Evolutionary conservation across 2,329 filamentous ascomycete genomes (phyloP), one percentile per base, ranked within the genome.

Genomic region (Cercospora sp.): DNA sequence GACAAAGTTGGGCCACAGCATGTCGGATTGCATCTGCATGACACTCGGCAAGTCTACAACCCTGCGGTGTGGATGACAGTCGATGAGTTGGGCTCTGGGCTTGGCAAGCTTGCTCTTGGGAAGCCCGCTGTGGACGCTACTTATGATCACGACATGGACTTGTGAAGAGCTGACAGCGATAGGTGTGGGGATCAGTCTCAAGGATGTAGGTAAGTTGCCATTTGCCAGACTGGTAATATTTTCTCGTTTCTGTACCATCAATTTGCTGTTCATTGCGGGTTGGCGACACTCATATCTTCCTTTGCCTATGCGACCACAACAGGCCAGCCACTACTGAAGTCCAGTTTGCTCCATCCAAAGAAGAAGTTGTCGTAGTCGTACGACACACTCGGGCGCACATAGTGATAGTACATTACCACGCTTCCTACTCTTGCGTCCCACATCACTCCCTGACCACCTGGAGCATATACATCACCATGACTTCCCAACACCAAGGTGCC

Each of bases 351-450:
- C 71, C 72, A 74, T 3, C 73, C 73, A 63, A 74, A 74, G 53
- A 69, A 72, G 51, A 72, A 74, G n/a, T 70, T 55, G 10, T 70
- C 68, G 36, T 73, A 72, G 12, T 63, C 68, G 62, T 72, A 74
- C 9, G 64, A 64, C 33, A 71, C 68, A 48, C 70, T 70, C 26
- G 62, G 67, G 23, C 67, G 67, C 4, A 73, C 69, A 60, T 89
- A 89, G 72, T 90, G 87, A 73, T 90, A 89, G 76, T 90, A 90
- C 5, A 90, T 78, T 3, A 90, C 81, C 5, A 84, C 82, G 1
- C 86, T 86, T 8, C 77, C 66, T 20, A 72, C 60, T 10, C 68
- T 73, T 2, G 80, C 77, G 67, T 89, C 87, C 1, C 79, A 80
- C 69, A 85, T 84, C 3, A 88, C 83, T 42, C 86, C 87, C 76